Conservation (phyloP, 495 filamentous ascomycete species). For the Penicillium tannophilum region DNA sequence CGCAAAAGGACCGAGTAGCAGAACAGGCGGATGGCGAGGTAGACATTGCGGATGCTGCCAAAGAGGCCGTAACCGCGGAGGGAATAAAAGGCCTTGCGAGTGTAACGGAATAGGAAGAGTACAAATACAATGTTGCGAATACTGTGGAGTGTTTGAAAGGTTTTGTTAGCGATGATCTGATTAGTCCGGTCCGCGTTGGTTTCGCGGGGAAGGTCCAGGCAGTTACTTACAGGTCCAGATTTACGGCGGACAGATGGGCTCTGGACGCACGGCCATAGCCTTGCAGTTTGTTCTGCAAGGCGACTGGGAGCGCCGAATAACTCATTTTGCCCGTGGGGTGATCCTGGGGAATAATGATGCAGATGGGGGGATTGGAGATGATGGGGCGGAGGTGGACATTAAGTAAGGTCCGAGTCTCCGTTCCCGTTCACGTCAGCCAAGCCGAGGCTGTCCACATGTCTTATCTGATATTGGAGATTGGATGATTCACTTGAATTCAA, state of each 20-base stretch:
- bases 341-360: slow-evolving; percentile 20
- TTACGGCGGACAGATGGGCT: slow-evolving; percentile 64
- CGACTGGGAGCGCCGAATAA: slow-evolving; percentile 38
- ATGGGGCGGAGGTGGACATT: slow-evolving; percentile 17
- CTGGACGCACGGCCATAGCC: slow-evolving; percentile 52
- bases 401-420: slow-evolving; percentile 15
- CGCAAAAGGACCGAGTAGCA: slow-evolving; percentile 86
- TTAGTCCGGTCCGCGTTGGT: neutral
- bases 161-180: slow-evolving; percentile 17
- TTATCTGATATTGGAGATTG: neutral
- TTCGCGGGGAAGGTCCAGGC: slow-evolving; percentile 16
- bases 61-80: slow-evolving; percentile 86
- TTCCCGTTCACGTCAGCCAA: slow-evolving; percentile 3
- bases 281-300: slow-evolving; percentile 47
- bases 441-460: slow-evolving; percentile 27
- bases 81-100: slow-evolving; percentile 76
- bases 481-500: neutral
- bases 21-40: slow-evolving; percentile 65
- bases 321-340: slow-evolving; percentile 33
- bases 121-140: slow-evolving; percentile 87
- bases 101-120: slow-evolving; percentile 85
- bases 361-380: slow-evolving; percentile 11
- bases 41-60: slow-evolving; percentile 74
- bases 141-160: slow-evolving; percentile 41
- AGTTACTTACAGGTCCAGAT: slow-evolving; percentile 76